Conservation (phyloP, 805 yeast genomes). For the Teunomyces pallodes region DNA sequence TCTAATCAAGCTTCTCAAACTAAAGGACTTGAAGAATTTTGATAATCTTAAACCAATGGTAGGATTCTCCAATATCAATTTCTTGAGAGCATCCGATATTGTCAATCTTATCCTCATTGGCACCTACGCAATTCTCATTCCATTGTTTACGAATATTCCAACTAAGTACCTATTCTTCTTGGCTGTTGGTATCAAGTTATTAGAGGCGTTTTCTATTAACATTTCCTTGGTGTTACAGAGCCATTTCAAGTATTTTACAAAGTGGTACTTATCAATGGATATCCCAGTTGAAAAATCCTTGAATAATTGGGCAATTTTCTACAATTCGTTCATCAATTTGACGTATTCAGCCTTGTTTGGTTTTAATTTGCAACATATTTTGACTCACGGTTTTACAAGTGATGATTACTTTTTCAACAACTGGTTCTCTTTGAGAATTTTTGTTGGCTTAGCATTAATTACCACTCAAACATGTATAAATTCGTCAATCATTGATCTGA, state of each 20-base stretch:
- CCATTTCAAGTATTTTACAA: slow-evolving; percentile 59
- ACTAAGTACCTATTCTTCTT: slow-evolving; percentile 34
- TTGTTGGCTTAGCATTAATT: slow-evolving; percentile 56
- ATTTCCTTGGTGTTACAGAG: slow-evolving; percentile 58
- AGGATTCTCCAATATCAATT: slow-evolving; percentile 60
- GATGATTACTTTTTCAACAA: slow-evolving; percentile 23
- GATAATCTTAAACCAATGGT: slow-evolving; percentile 51
- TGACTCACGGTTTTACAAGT: slow-evolving; percentile 14
- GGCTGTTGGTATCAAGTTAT: slow-evolving; percentile 46
- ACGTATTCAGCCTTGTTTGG: slow-evolving; percentile 55
- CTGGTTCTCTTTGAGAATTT: slow-evolving; percentile 51
- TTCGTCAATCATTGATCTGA: slow-evolving; percentile 61
- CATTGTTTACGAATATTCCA: slow-evolving; percentile 32
- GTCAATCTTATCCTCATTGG: slow-evolving; percentile 44
- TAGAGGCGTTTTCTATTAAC: slow-evolving; percentile 52
- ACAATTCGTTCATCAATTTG: slow-evolving; percentile 48
- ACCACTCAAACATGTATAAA: slow-evolving; percentile 68
- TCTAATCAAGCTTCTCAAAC: slow-evolving; percentile 37
- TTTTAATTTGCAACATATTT: slow-evolving; percentile 30
- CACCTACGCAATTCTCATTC: slow-evolving; percentile 41
- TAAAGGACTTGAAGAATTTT: slow-evolving; percentile 46
- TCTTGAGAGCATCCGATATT: slow-evolving; percentile 62
- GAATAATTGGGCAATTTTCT: slow-evolving; percentile 70
- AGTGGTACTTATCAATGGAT: slow-evolving; percentile 61
- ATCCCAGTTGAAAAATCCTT: slow-evolving; percentile 62